Evolutionary conservation across 352 stramenopile genomes (phyloP).

Genomic region (Pythium vanterpoolii): DNA sequence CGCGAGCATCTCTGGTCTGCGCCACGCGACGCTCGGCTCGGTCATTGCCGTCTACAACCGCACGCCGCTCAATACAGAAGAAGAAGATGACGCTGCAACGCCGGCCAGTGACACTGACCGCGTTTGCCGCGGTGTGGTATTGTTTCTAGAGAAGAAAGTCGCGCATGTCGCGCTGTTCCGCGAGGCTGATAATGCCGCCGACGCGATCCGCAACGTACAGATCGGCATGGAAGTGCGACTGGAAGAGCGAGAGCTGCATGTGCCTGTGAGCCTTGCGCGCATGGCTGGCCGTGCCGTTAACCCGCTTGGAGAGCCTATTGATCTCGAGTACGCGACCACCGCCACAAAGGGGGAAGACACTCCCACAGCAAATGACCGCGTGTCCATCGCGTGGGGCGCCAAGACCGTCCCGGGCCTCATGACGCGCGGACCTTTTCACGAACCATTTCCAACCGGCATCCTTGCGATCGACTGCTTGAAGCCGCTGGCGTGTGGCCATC

Average conservation of each 20-base stretch:
- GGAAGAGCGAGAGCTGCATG: slow-evolving; percentile 43
- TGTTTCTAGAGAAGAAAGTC: slow-evolving; percentile 30
- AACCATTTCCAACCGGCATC: slow-evolving; percentile 58
- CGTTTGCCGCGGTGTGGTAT: slow-evolving; percentile 25
- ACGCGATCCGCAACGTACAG: slow-evolving; percentile 26
- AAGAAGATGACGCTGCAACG: neutral
- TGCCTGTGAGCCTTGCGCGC: slow-evolving; percentile 40
- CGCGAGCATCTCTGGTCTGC: slow-evolving; percentile 67
- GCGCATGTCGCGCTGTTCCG: slow-evolving; percentile 53
- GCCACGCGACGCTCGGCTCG: slow-evolving; percentile 68
- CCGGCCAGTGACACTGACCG: neutral
- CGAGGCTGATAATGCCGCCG: slow-evolving; percentile 20
- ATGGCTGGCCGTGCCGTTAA: slow-evolving; percentile 49
- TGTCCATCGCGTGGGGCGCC: slow-evolving; percentile 48
- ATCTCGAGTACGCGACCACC: slow-evolving; percentile 10
- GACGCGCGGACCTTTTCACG: slow-evolving; percentile 43
- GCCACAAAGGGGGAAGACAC: slow-evolving; percentile 2
- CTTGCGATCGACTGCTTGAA: slow-evolving; percentile 77
- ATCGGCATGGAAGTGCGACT: slow-evolving; percentile 67
- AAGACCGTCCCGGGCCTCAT: slow-evolving; percentile 69
- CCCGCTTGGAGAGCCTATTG: slow-evolving; percentile 41
- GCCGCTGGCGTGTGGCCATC: slow-evolving; percentile 65
- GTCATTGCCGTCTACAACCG: slow-evolving; percentile 45
- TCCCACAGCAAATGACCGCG: slow-evolving; percentile 25
- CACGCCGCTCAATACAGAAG: slow-evolving; percentile 11